Evolutionary conservation across 495 filamentous ascomycete genomes (phyloP).

Genomic region (Aeminium ludgeri): DNA sequence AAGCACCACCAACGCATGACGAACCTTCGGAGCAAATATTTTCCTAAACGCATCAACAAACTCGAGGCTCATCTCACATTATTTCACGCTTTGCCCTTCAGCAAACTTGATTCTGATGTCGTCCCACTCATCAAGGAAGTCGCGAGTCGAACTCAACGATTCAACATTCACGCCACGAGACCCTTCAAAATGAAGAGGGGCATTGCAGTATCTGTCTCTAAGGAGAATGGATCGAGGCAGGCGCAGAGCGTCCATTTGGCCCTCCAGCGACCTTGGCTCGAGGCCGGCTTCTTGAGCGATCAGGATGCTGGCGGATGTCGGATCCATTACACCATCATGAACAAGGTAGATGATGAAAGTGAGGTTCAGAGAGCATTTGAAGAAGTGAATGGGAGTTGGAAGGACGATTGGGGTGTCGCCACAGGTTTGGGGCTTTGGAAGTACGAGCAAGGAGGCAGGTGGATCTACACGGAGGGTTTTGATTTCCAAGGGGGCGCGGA

Average conservation of each 20-base stretch:
- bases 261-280: conserved; percentile 16
- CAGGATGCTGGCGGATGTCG: conserved; percentile 18
- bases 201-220: conserved; percentile 13
- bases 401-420: conserved; percentile 11
- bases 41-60: conserved; percentile 21
- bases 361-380: conserved; percentile 9
- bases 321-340: conserved; percentile 22
- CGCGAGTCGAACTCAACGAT: conserved; percentile 3
- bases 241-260: conserved; percentile 5
- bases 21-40: conserved; percentile 16
- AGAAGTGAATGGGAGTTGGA: conserved; percentile 12
- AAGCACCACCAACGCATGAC: conserved; percentile 18
- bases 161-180: conserved; percentile 10
- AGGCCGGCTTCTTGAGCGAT: conserved; percentile 17
- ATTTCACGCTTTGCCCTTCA: conserved; percentile 21
- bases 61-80: conserved; percentile 21
- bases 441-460: conserved; percentile 17
- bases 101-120: conserved; percentile 13
- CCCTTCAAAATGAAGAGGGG: conserved; percentile 14
- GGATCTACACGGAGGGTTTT: conserved; percentile 14
- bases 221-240: neutral
- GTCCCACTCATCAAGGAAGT: conserved; percentile 7
- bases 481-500: neutral
- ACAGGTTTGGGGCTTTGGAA: conserved; percentile 18
- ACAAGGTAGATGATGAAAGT: conserved; percentile 19